phyloP scores from a whole-genome alignment of 2,329 filamentous ascomycete species.

The Fusarium vanettenii region DNA sequence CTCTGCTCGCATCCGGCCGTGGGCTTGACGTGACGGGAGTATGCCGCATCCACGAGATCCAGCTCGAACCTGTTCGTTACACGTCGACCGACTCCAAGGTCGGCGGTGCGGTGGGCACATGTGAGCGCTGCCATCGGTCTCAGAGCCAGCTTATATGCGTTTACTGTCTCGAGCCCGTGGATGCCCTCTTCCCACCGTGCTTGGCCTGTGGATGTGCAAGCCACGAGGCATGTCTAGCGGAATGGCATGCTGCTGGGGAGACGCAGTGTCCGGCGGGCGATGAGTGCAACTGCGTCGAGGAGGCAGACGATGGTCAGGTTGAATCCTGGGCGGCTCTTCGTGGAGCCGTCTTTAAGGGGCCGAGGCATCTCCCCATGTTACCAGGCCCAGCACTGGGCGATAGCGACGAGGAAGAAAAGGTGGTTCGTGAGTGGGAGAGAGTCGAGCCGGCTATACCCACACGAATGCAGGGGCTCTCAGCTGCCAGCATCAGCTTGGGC shows the following conservation, averaged over 20 bases:
- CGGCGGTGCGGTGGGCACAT: constrained; percentile 62
- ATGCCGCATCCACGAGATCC: constrained; percentile 71
- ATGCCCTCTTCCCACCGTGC: constrained; percentile 70
- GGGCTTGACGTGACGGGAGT: constrained; percentile 73
- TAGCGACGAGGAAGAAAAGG: constrained; percentile 45
- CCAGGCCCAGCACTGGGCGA: constrained; percentile 45
- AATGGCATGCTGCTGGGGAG: constrained; percentile 69
- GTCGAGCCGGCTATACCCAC: constrained; percentile 40
- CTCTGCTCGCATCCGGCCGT: constrained; percentile 62
- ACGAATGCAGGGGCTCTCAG: constrained; percentile 40
- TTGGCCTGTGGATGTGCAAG: constrained; percentile 72
- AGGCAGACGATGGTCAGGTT: constrained; percentile 67
- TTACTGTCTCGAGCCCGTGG: constrained; percentile 71
- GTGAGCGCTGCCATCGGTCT: constrained; percentile 63
- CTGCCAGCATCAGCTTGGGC: constrained; percentile 61
- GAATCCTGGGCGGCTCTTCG: constrained; percentile 69
- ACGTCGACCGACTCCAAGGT: constrained; percentile 52
- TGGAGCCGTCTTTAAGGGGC: constrained; percentile 51
- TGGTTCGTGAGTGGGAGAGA: constrained; percentile 44
- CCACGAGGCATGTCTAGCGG: constrained; percentile 68
- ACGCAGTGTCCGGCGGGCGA: constrained; percentile 71
- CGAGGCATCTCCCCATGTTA: constrained; percentile 39
- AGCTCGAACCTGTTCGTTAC: constrained; percentile 69
- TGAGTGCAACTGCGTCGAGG: constrained; percentile 70
- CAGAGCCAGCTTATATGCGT: constrained; percentile 71